A percentile compares a stretch with the other conserved stretches of the same genome.
Conservation (phyloP, 139 green algal species). For the Pleodorina starrii region DNA sequence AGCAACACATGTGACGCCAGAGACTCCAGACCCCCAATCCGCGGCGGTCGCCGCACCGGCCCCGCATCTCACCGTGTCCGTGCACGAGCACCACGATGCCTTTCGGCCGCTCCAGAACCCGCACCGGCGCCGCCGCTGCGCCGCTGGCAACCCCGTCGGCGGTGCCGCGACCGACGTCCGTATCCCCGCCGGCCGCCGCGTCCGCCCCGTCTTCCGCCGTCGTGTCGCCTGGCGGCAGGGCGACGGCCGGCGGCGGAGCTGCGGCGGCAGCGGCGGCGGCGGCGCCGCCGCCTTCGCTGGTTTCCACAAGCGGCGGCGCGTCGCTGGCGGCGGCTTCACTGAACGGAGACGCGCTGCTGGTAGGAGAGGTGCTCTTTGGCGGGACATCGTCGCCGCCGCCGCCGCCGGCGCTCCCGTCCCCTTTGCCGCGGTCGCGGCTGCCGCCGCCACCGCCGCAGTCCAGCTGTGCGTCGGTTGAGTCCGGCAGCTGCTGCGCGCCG, state of each 20-base stretch:
- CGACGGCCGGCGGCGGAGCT: neutral
- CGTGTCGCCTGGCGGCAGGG: neutral
- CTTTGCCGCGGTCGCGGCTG: neutral
- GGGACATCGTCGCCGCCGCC: too few species aligned
- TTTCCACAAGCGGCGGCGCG: neutral
- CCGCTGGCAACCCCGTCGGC: neutral
- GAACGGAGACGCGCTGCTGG: neutral
- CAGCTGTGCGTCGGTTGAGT: too few species aligned
- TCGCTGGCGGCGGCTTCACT: neutral
- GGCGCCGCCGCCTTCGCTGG: too few species aligned
- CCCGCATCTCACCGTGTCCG: slow-evolving; percentile 30
- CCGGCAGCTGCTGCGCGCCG: neutral
- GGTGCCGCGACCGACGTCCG: neutral
- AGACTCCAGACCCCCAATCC: too few species aligned
- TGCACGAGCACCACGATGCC: slow-evolving; percentile 46
- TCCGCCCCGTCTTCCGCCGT: neutral
- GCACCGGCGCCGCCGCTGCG: neutral
- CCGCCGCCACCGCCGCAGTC: too few species aligned
- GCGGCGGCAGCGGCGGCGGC: neutral
- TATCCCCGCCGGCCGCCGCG: neutral
- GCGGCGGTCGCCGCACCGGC: too few species aligned
- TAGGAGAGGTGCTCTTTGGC: too few species aligned
- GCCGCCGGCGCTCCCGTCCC: neutral
- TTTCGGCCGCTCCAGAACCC: slow-evolving; percentile 6
- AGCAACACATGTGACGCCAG: too few species aligned